These are phyloP conservation scores for Argentina anserina DNA, from an alignment of 306 rosid species.

Conservation along the genomic window DNA sequence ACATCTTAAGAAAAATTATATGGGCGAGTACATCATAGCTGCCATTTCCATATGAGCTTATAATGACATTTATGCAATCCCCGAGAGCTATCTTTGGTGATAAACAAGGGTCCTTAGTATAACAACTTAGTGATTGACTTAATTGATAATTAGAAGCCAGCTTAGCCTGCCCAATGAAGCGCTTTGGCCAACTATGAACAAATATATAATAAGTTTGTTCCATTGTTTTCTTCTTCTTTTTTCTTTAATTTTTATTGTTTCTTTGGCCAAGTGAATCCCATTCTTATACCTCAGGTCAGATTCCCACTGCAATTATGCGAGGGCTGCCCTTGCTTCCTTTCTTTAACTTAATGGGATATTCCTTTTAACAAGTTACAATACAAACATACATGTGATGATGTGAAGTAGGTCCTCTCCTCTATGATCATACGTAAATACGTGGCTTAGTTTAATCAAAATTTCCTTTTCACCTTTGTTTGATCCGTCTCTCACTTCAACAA, in stretches of 20 bases:
- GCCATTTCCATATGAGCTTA: background rate
- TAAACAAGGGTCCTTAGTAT: background rate
- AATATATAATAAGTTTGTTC: background rate
- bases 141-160: conserved; percentile 1
- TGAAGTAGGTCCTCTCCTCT: conserved; percentile 23
- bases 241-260: background rate
- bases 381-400: conserved; percentile 1
- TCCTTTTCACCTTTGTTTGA: conserved; percentile 23
- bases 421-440: background rate
- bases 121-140: conserved; percentile 11
- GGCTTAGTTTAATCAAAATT: conserved; percentile 6
- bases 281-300: conserved; percentile 28
- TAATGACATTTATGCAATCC: background rate
- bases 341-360: conserved; percentile 20
- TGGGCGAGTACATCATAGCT: background rate
- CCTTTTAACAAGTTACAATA: conserved; percentile 6
- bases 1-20: too few species aligned
- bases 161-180: background rate
- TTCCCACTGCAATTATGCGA: conserved; percentile 33
- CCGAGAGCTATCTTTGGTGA: background rate
- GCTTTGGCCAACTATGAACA: conserved; percentile 8
- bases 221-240: background rate
- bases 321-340: background rate
- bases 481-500: conserved; percentile 17
- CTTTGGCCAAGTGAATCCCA: conserved; percentile 3